Conservation (phyloP, 805 yeast genomes). For the Cyberlindnera japonica region DNA sequence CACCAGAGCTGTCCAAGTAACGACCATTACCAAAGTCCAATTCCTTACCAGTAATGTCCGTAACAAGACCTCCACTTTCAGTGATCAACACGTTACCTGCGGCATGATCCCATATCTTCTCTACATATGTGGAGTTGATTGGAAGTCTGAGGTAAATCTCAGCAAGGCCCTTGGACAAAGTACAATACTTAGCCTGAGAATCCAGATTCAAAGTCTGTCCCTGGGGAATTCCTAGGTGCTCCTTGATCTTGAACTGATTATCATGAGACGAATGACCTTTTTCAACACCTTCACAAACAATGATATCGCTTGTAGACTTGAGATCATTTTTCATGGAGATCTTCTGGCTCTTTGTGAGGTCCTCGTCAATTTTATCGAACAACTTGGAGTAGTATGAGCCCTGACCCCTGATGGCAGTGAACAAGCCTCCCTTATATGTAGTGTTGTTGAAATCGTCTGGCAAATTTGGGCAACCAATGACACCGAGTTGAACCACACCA, state of each 20-base stretch:
- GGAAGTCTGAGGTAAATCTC: slow-evolving; percentile 91
- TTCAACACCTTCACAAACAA: slow-evolving; percentile 92
- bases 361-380: slow-evolving; percentile 34
- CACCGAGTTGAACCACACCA: slow-evolving; percentile 83
- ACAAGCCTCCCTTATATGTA: slow-evolving; percentile 63
- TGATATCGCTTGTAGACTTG: slow-evolving; percentile 43
- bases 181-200: slow-evolving; percentile 95
- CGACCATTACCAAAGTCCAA: slow-evolving; percentile 87
- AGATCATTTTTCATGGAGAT: slow-evolving; percentile 53
- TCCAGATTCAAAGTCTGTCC: slow-evolving; percentile 75
- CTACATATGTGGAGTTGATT: slow-evolving; percentile 67
- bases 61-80: slow-evolving; percentile 90
- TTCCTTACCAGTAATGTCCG: slow-evolving; percentile 72
- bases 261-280: slow-evolving; percentile 92
- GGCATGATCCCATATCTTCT: slow-evolving; percentile 99
- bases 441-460: slow-evolving; percentile 37
- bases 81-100: slow-evolving; percentile 84
- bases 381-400: slow-evolving; percentile 55
- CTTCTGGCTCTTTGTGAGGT: slow-evolving; percentile 28
- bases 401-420: slow-evolving; percentile 60
- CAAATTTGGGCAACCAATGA: slow-evolving; percentile 94
- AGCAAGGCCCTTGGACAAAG: slow-evolving; percentile 85
- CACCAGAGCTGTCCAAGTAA: slow-evolving; percentile 76
- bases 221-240: slow-evolving; percentile 52
- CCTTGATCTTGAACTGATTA: slow-evolving; percentile 74